phyloP scores from a whole-genome alignment of 139 green algal genomes.

The Auxenochlorella protothecoides region DNA sequence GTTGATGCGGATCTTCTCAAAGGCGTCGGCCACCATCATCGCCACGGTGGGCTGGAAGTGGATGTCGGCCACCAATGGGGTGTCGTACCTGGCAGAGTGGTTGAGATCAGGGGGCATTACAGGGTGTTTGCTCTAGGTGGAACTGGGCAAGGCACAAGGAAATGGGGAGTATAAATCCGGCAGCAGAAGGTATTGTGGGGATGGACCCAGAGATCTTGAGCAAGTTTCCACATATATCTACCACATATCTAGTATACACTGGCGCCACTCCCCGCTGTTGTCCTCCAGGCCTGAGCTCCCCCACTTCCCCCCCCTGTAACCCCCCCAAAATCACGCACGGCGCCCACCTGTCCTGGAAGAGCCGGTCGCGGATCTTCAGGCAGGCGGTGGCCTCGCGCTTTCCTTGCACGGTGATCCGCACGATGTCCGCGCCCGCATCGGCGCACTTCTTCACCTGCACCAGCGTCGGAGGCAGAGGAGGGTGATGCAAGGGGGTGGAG shows the following conservation, averaged over 20 bases:
- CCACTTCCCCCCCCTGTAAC: too few species aligned
- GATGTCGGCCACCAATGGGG: conserved; percentile 96
- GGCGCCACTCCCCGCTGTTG: too few species aligned
- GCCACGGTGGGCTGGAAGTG: conserved; percentile 95
- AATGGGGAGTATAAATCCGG: too few species aligned
- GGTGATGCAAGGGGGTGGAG: neutral
- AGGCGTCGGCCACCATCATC: conserved; percentile 94
- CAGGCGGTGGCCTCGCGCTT: conserved; percentile 90
- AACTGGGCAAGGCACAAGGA: too few species aligned
- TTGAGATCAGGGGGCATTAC: neutral
- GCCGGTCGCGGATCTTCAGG: conserved; percentile 78
- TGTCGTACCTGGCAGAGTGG: conserved; percentile 68
- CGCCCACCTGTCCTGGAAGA: conserved; percentile 80
- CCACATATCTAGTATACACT: too few species aligned
- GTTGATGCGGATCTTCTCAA: conserved; percentile 96
- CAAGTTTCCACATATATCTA: too few species aligned
- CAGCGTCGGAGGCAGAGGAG: conserved; percentile 23
- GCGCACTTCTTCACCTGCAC: conserved; percentile 94
- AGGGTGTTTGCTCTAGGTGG: too few species aligned
- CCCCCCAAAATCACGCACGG: too few species aligned
- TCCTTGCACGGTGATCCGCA: conserved; percentile 95
- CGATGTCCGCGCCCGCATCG: conserved; percentile 89
- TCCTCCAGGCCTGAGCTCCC: too few species aligned
- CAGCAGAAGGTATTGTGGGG: too few species aligned
- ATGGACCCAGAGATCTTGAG: too few species aligned